A percentile compares a stretch with the other conserved stretches of the same genome.
Evolutionary conservation across 2,329 filamentous ascomycete genomes (phyloP).

Genomic region (Colletotrichum zoysiae): DNA sequence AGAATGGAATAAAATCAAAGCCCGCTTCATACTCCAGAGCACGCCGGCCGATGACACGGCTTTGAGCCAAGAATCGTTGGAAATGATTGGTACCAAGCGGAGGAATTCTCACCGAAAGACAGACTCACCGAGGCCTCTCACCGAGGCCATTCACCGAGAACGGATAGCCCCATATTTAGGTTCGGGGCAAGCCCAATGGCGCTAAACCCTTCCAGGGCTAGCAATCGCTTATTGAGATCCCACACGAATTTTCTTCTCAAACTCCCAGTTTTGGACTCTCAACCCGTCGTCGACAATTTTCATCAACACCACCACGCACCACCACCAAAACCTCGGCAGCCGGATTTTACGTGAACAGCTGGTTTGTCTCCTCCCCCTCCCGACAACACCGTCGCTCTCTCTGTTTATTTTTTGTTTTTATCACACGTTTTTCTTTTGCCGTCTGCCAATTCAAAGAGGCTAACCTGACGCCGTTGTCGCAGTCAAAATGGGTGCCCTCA

Average conservation of each 20-base stretch:
- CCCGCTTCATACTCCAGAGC: background rate
- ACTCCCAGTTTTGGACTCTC: slow-evolving; percentile 7
- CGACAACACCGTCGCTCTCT: slow-evolving; percentile 3
- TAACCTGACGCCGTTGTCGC: slow-evolving; percentile 45
- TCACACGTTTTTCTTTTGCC: background rate
- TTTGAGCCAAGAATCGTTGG: background rate
- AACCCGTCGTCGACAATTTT: slow-evolving; percentile 13
- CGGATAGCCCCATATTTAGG: slow-evolving; percentile 11
- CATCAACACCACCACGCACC: slow-evolving; percentile 31
- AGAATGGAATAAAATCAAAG: too few species aligned
- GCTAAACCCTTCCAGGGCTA: slow-evolving; percentile 47
- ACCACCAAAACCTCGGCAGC: slow-evolving; percentile 42
- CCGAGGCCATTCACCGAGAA: background rate
- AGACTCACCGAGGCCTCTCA: slow-evolving; percentile 3
- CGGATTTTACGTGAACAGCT: slow-evolving; percentile 45
- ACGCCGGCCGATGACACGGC: too few species aligned
- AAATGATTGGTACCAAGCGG: background rate
- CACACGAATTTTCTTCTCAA: slow-evolving; percentile 51
- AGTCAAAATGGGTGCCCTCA: slow-evolving; percentile 98
- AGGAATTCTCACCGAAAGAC: background rate
- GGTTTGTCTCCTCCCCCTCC: slow-evolving; percentile 47
- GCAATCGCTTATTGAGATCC: slow-evolving; percentile 52
- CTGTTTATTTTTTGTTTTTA: too few species aligned
- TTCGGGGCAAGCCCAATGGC: slow-evolving; percentile 48
- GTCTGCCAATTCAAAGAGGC: slow-evolving; percentile 31